A percentile compares a stretch with the other conserved stretches of the same genome.
These are phyloP conservation scores for Rhodamnia rubescens DNA, from an alignment of 345 rosid genomes.

Conservation along the genomic window DNA sequence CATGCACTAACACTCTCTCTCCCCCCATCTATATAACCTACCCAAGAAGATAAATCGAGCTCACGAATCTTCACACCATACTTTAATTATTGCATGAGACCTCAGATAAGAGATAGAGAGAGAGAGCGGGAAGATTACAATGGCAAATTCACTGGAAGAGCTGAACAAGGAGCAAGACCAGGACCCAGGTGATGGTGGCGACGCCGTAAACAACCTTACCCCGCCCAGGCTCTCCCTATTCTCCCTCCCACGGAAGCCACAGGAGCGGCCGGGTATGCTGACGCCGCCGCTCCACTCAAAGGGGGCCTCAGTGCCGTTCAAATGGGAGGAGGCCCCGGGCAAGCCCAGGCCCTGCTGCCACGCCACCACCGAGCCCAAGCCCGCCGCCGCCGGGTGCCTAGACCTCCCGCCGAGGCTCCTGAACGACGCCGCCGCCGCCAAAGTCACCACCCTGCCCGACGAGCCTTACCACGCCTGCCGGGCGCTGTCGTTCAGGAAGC, in stretches of 20 bases:
- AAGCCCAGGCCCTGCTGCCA: constrained; percentile 41
- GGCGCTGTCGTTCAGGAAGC: constrained; percentile 11
- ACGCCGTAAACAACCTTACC: background rate
- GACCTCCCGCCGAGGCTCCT: constrained; percentile 66
- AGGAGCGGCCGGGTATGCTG: constrained; percentile 25
- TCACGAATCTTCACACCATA: background rate
- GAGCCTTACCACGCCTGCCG: constrained; percentile 36
- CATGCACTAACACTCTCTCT: background rate
- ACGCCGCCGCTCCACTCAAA: constrained; percentile 52
- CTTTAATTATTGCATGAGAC: background rate
- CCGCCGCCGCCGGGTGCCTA: constrained; percentile 18
- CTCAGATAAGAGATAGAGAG: background rate
- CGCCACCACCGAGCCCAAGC: constrained; percentile 6
- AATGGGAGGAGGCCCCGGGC: constrained; percentile 94
- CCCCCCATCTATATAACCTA: background rate
- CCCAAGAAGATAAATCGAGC: background rate
- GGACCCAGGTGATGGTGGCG: background rate
- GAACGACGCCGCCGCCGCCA: constrained; percentile 17
- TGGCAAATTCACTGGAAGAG: background rate
- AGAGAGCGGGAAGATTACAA: background rate
- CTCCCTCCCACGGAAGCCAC: constrained; percentile 34
- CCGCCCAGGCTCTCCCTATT: constrained; percentile 43
- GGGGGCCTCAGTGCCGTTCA: constrained; percentile 59
- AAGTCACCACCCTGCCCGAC: constrained; percentile 26
- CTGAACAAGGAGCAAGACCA: background rate